Percentiles rank a stretch among this genome's conserved stretches.
These are phyloP conservation scores for Hebeloma cylindrosporum DNA, from an alignment of 768 basidiomycete species.

Conservation along the genomic window DNA sequence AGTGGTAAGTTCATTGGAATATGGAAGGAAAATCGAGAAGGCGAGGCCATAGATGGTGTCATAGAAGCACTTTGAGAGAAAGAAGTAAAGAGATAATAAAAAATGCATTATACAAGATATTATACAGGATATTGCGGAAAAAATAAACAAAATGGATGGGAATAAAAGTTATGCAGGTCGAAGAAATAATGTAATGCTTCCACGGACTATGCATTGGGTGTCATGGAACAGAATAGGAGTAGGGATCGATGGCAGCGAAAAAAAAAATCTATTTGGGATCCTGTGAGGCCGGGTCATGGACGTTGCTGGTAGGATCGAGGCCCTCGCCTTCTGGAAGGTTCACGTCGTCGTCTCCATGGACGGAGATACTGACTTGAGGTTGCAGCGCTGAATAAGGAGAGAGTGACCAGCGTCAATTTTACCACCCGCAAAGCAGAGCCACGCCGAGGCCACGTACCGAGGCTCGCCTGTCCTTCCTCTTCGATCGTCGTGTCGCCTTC, in stretches of 20 bases:
- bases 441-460: slow-evolving; percentile 10
- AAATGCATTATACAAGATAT: slow-evolving; percentile 2
- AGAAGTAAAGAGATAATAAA: slow-evolving; percentile 1
- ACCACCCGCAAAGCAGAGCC: slow-evolving; percentile 8
- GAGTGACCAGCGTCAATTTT: slow-evolving; percentile 18
- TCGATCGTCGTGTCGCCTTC: slow-evolving; percentile 19
- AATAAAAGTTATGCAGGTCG: neutral
- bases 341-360: slow-evolving; percentile 22
- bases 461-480: slow-evolving; percentile 15
- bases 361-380: slow-evolving; percentile 23
- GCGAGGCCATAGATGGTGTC: slow-evolving; percentile 36
- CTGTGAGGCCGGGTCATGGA: slow-evolving; percentile 6
- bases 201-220: neutral
- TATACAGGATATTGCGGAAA: neutral
- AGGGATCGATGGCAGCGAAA: neutral
- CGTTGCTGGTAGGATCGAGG: slow-evolving; percentile 15
- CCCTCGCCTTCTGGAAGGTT: slow-evolving; percentile 17
- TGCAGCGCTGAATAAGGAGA: slow-evolving; percentile 23
- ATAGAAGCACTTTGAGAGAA: slow-evolving; percentile 19
- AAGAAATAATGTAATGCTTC: neutral
- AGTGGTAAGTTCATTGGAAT: slow-evolving; percentile 72
- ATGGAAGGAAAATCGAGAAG: slow-evolving; percentile 55
- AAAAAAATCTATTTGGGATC: slow-evolving; percentile 17
- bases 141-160: neutral
- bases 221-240: neutral